Evolutionary conservation across 2,329 filamentous ascomycete genomes (phyloP).

Genomic region (Phyllosticta citriasiana): DNA sequence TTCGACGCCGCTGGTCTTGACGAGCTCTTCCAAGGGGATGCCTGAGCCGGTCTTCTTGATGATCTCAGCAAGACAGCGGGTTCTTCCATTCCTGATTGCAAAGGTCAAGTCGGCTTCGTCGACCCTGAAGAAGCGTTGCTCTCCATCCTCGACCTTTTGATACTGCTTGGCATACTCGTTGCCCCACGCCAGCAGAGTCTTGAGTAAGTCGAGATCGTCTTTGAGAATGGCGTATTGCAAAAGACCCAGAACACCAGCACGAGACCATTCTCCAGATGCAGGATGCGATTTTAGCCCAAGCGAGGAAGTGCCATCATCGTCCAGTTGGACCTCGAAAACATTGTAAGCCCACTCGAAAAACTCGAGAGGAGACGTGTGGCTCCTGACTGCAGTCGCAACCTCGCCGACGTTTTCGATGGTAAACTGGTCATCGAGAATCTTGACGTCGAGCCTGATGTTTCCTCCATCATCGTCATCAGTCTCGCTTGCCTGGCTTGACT

Average conservation of each 20-base stretch:
- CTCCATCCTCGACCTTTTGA: constrained; percentile 14
- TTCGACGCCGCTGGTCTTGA: constrained; percentile 55
- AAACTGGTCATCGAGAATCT: constrained; percentile 55
- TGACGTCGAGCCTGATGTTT: constrained; percentile 29
- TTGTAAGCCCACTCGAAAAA: constrained; percentile 35
- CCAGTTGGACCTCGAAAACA: constrained; percentile 11
- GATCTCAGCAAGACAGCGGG: constrained; percentile 50
- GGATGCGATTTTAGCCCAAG: constrained; percentile 10
- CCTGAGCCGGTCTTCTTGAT: constrained; percentile 59
- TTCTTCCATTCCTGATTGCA: constrained; percentile 39
- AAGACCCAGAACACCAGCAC: constrained; percentile 9
- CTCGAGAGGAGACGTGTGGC: constrained; percentile 44
- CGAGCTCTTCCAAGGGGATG: constrained; percentile 56
- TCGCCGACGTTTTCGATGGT: constrained; percentile 70
- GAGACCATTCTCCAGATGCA: neutral
- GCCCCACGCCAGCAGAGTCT: constrained; percentile 13
- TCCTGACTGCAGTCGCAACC: constrained; percentile 55
- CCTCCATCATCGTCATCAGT: constrained; percentile 17
- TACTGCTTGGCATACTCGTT: constrained; percentile 14
- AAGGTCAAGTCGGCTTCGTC: constrained; percentile 22
- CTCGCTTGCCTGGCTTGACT: constrained; percentile 25
- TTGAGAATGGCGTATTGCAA: constrained; percentile 23
- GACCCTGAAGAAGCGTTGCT: constrained; percentile 14
- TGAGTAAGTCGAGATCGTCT: constrained; percentile 15
- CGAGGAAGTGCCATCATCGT: neutral